Percentiles rank a stretch among this genome's conserved stretches.
These are phyloP conservation scores for Saccharomyces eubayanus DNA, from an alignment of 805 yeast species.

Conservation along the genomic window DNA sequence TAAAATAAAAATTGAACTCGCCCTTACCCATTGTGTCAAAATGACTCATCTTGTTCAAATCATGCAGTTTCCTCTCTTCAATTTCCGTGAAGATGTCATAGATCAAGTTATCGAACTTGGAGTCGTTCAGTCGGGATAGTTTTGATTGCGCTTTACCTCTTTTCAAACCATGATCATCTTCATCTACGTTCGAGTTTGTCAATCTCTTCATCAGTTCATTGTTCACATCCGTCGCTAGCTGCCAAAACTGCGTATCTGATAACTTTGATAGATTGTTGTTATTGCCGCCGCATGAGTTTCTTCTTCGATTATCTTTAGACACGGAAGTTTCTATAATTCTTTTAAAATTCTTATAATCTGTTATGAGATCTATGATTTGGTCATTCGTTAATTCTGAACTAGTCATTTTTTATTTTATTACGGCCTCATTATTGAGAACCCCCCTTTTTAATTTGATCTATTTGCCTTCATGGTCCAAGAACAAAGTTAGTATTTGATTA, in stretches of 20 bases:
- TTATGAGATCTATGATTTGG: not conserved
- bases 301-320: not conserved
- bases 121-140: slow-evolving; percentile 70
- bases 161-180: slow-evolving; percentile 63
- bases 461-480: not conserved
- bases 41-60: not conserved
- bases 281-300: not conserved
- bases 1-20: not conserved
- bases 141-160: slow-evolving; percentile 93
- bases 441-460: not conserved
- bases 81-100: slow-evolving; percentile 84
- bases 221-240: slow-evolving; percentile 86
- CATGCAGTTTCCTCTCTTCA: slow-evolving; percentile 44
- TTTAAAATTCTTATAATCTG: not conserved
- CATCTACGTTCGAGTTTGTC: slow-evolving; percentile 32
- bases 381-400: not conserved
- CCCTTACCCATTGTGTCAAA: not conserved
- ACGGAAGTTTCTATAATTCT: not conserved
- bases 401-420: not conserved
- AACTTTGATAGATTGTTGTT: slow-evolving; percentile 58
- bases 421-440: not conserved
- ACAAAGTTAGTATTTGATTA: not conserved
- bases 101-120: slow-evolving; percentile 81
- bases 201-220: slow-evolving; percentile 80
- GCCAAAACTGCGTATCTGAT: slow-evolving; percentile 74